Evolutionary conservation across 2,329 filamentous ascomycete genomes (phyloP).

Genomic region (Pestalotiopsis sp.): DNA sequence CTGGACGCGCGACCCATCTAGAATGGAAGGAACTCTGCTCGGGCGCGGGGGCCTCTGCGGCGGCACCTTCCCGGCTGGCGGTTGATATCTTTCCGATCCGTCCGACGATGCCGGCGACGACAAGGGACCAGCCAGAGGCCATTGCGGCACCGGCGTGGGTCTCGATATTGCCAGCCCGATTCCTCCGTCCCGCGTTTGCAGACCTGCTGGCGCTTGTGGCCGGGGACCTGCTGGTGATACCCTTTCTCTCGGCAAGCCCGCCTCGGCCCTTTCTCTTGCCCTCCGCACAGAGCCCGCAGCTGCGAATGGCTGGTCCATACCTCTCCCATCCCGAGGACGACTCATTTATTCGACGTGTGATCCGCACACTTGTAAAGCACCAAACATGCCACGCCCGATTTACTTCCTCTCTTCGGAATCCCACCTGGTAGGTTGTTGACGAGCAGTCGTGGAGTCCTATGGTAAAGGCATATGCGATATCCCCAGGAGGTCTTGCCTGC

Average conservation of each 20-base stretch:
- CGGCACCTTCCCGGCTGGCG: slow-evolving; percentile 52
- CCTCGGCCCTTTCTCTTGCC: slow-evolving; percentile 56
- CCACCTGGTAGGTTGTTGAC: not conserved
- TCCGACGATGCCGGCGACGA: slow-evolving; percentile 24
- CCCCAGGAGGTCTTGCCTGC: slow-evolving; percentile 13
- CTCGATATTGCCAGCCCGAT: slow-evolving; percentile 52
- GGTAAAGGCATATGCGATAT: slow-evolving; percentile 24
- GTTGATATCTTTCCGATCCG: slow-evolving; percentile 47
- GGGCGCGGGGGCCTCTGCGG: slow-evolving; percentile 63
- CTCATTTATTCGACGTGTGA: slow-evolving; percentile 49
- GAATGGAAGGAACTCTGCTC: slow-evolving; percentile 60
- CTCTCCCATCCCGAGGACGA: slow-evolving; percentile 56
- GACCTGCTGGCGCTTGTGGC: slow-evolving; percentile 34
- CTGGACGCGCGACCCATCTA: slow-evolving; percentile 58
- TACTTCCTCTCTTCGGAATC: slow-evolving; percentile 7
- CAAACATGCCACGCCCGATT: slow-evolving; percentile 23
- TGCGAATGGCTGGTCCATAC: slow-evolving; percentile 48
- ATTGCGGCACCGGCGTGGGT: slow-evolving; percentile 38
- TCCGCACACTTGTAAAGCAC: slow-evolving; percentile 26
- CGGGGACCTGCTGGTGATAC: slow-evolving; percentile 2
- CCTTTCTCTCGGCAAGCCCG: slow-evolving; percentile 35
- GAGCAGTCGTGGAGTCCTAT: slow-evolving; percentile 19
- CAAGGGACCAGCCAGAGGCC: slow-evolving; percentile 38
- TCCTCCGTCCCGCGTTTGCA: slow-evolving; percentile 41
- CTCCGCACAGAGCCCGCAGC: slow-evolving; percentile 53